Base-by-base conservation (phyloP, 202 grass and related monocot species). In the Zizania palustris region DNA sequence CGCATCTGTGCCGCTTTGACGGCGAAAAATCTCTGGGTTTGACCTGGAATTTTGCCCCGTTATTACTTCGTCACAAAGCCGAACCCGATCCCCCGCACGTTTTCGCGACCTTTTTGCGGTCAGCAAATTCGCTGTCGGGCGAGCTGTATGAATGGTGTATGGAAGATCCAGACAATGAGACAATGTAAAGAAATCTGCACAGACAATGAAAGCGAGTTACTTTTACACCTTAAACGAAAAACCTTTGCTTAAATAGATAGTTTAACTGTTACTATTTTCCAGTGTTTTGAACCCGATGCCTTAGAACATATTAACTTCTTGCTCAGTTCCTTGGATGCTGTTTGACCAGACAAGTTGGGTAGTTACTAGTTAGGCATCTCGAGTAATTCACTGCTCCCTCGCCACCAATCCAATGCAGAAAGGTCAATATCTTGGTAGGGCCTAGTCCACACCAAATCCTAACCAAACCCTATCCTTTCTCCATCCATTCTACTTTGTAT, bases 381-480 rank as follows among this genome's bases (percentile, higher is more conserved):
- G 67, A 51, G 51, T 73, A 83, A 33, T 28, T 28, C 28, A 28
- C 28, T 28, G 82, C 60, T 11, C 76, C 64, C 63, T 84, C 54
- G 28, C 51, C 45, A 28, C 69, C 73, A 75, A 84, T 79, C 78
- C 71, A 77, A 61, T 14, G 69, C 12, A 66, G 69, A 83, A 84
- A 80, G 75, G 64, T 84, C 88, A 84, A 67, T 36, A 9, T 87
- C 49, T 16, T 42, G 8, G 37, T n/a, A 64, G 70, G 75, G 0
- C 28, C 83, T 58, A 5, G 38, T 48, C 12, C 70, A 80, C 64
- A 87, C 80, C 88, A 76, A 62, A 90, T 60, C 78, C 46, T 39
- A 69, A 80, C 80, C 83, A 76, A 72, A 73, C 79, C 80, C 61
- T 65, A 79, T 83, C 74, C 73, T 83, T 57, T 69, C 46, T 34